Base-by-base conservation (phyloP, 2,329 filamentous ascomycete species). In the Cordyceps militaris region DNA sequence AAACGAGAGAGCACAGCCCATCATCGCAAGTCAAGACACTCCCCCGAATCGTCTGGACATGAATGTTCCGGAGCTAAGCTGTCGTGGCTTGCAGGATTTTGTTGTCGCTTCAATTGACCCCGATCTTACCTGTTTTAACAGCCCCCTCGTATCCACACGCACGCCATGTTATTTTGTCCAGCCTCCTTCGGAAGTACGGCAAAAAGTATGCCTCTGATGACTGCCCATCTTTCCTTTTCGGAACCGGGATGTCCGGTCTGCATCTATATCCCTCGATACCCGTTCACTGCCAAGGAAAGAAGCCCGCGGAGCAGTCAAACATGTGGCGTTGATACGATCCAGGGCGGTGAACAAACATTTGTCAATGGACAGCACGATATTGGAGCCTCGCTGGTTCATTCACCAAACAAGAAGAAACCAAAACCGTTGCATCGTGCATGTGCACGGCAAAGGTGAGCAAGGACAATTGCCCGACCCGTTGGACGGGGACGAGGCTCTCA, bases 151-250 rank as follows among this genome's bases (percentile, higher is more conserved):
- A 54, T 19, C 52, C 42, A 47, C 30, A 28, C 42, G 21, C 52
- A 34, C 52, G 19, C 26, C 44, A 42, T 42, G 24, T 28, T 19
- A 24, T 21, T 36, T 26, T 16, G 10, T 13, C 34, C 40, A 38
- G 42, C 28, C 28, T 34, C 42, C 21, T 42, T n/a, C n/a, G 53
- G 44, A 40, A 48, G 24, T 56, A 32, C 53, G 53, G 53, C 53
- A 55, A 48, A 56, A 44, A 56, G 32, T 48, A 26, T 42, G 43
- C 53, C 53, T 48, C 23, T 56, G 53, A 55, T 56, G 5, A 21
- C 28, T 13, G 32, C 43, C 30, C n/a, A 40, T 56, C 24, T 24
- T 55, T n/a, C 16, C 44, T 6, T 5, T 30, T 48, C n/a, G 38
- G 19, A 44, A 11, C 19, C 26, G 28, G 26, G 11, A 14, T 3